Evolutionary conservation across 2,329 filamentous ascomycete species (phyloP), one percentile per base, ranked within the genome.

Genomic region (Dothistroma pini): DNA sequence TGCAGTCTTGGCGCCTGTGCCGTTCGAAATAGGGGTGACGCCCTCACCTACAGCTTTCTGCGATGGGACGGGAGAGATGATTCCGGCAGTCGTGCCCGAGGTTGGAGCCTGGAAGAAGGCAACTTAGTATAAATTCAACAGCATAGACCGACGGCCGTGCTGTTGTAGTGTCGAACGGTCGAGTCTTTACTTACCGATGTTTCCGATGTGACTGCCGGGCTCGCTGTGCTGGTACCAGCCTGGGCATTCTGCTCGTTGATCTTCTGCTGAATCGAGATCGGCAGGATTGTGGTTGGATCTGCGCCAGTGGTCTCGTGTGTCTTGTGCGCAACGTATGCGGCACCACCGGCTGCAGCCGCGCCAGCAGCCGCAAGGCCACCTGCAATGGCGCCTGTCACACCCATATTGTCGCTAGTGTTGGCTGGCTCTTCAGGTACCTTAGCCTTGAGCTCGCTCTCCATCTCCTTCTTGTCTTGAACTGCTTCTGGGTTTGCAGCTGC

Each of bases 391-490:
- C 77, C 78, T 68, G 79, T 76, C 66, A 69, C 60, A 25, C 78
- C 80, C 29, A 58, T 67, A 54, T 62, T 68, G 49, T 59, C 57
- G 35, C 49, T 56, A 14, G 59, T 57, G 54, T 76, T 77, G 9
- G 69, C 61, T 59, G 68, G 65, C 31, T 67, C 69, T 59, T 72
- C 65, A 32, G 85, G 81, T 10, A 91, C 84, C 76, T 87, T 88
- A 11, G 81, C 78, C 74, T 88, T 83, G 56, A 91, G 81, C 77
- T 91, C 89, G 47, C 85, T 79, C 78, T 92, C 89, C 4, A 91
- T 81, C 60, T 82, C 80, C 60, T 83, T 84, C 83, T 92, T 92
- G 69, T 90, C 89, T 67, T 81, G 75, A 8, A 92, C 87, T 70
- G 89, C 88, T 48, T 83, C 80, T 34, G 84, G 77, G 61, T 86